These are phyloP conservation scores for Vitis labrusca DNA, from an alignment of 164 flowering plant genomes.

Conservation along the genomic window DNA sequence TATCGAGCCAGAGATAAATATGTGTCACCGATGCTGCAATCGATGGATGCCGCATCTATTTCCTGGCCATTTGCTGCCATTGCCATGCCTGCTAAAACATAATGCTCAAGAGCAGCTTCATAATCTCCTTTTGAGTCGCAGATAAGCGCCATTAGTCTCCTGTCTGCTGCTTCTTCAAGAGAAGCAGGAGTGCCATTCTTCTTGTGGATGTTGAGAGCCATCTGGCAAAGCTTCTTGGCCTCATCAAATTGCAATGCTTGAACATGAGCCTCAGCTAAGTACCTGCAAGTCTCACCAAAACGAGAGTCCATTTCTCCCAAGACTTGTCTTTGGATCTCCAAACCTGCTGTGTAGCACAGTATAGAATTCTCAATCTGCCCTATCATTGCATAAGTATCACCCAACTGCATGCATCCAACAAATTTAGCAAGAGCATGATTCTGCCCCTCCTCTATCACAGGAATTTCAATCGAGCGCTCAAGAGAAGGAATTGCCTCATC, in stretches of 20 bases:
- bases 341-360: constrained; percentile 49
- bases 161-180: constrained; percentile 51
- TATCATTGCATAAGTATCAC: constrained; percentile 56
- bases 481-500: constrained; percentile 49
- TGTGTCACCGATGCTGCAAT: constrained; percentile 55
- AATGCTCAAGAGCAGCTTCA: constrained; percentile 54
- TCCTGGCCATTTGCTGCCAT: constrained; percentile 43
- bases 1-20: constrained; percentile 45
- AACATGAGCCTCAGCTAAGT: constrained; percentile 56
- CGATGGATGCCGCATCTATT: constrained; percentile 40
- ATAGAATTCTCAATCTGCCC: constrained; percentile 59
- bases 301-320: constrained; percentile 52
- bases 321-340: constrained; percentile 56
- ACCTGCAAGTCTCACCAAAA: constrained; percentile 51
- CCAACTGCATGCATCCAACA: constrained; percentile 65
- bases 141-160: constrained; percentile 57
- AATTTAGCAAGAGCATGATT: constrained; percentile 58
- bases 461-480: constrained; percentile 51
- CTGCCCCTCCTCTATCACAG: constrained; percentile 40
- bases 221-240: constrained; percentile 53
- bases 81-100: constrained; percentile 47
- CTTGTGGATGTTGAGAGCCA: constrained; percentile 50
- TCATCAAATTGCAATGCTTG: constrained; percentile 62
- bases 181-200: constrained; percentile 39
- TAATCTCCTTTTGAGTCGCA: constrained; percentile 53